phyloP scores from a whole-genome alignment of 768 basidiomycete genomes.

The Pisolithus tinctorius region DNA sequence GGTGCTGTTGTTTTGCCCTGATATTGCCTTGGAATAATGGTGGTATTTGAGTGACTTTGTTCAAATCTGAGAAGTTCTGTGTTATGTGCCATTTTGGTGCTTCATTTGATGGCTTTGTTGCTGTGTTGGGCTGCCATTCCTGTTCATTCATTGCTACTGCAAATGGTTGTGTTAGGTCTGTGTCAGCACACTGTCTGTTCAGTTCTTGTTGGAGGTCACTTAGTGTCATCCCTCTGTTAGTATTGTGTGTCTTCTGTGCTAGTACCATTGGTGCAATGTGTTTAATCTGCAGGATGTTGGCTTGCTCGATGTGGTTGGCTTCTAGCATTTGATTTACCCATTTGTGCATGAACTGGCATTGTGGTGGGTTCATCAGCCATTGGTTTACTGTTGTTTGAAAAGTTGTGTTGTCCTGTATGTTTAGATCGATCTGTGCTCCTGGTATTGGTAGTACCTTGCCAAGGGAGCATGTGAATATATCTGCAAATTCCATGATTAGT shows the following conservation, averaged over 20 bases:
- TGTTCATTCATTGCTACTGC: neutral
- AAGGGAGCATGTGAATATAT: constrained; percentile 34
- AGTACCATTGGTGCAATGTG: constrained; percentile 22
- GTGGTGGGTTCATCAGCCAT: neutral
- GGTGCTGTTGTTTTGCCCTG: no score
- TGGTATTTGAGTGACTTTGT: neutral
- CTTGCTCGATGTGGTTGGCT: neutral
- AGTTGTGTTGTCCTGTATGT: neutral
- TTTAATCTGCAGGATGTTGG: neutral
- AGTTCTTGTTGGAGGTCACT: constrained; percentile 29
- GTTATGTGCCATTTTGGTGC: neutral
- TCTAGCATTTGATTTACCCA: neutral
- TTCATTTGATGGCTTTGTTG: neutral
- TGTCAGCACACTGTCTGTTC: constrained; percentile 12
- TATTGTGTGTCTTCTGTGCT: constrained; percentile 31
- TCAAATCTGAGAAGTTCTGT: neutral
- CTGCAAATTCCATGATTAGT: constrained; percentile 27
- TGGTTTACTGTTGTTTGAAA: neutral
- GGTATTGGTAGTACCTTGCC: constrained; percentile 30
- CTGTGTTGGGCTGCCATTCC: neutral
- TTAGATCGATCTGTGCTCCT: neutral
- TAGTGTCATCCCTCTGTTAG: constrained; percentile 17
- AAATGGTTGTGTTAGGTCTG: neutral
- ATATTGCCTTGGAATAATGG: neutral
- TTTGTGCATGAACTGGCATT: neutral